Evolutionary conservation across 345 rosid species (phyloP), one percentile per base, ranked within the genome.

Genomic region (Salix suchowensis): DNA sequence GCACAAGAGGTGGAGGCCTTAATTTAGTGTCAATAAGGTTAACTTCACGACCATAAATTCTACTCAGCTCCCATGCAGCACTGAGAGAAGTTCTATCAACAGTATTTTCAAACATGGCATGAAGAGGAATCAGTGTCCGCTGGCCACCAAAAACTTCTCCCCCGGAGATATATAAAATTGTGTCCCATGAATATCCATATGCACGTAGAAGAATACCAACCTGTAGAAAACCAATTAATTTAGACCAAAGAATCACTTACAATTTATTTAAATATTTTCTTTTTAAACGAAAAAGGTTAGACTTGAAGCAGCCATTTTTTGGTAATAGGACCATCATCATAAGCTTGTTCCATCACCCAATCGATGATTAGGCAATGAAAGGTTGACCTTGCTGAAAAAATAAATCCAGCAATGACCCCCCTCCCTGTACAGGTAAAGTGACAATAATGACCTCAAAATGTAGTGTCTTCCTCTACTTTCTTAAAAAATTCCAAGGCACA

Each of bases 111-210:
- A 93, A 93, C 98, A 91, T 88, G 26, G 93, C 92, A 76, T 91
- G 99, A 61, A 96, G 93, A 44, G 99, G 92, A 75, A 88, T 89
- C 72, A 93, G 62, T 26, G 89, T 91, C 87, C 99, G 88, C 74
- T 96, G 99, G 75, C 99, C 99, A 10, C 97, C 97, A 78, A 93
- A 93, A 19, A 95, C 94, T 86, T 96, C 99, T 76, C 98, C 99
- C 5, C 99, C 97, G 0, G 99, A 86, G 5, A 96, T 91, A 68
- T 93, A 96, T 73, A 96, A 86, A 42, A 91, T 84, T 2, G 98
- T 91, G 82, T 93, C 99, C 90, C 92, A 87, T 23, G 98, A 71
- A 79, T 96, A 96, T 76, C 99, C 99, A 62, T 91, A 89, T 68
- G 97, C 99, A 75, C 98, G 89, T 80, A 96, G 91, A 79, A 96